Evolutionary conservation across 73 alveolate species (phyloP).

Genomic region (Tetrahymena thermophila): DNA sequence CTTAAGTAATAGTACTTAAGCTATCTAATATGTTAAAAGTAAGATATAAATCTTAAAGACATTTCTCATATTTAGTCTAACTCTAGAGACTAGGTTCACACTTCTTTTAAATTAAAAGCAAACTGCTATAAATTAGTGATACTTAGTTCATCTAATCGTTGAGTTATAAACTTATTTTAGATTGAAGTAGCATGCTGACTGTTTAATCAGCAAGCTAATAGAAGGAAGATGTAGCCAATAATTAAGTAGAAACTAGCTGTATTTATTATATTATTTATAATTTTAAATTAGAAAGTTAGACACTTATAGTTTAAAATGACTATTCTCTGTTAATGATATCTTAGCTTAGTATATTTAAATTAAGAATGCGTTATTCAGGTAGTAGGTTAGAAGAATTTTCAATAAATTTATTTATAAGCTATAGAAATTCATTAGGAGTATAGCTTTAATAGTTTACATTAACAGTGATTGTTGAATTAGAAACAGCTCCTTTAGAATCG

Average conservation of each 20-base stretch:
- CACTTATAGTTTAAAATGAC: not conserved
- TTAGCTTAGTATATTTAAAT: not conserved
- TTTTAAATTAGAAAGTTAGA: not conserved
- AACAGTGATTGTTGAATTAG: not conserved
- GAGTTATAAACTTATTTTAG: not conserved
- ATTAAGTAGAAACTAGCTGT: not conserved
- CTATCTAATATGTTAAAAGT: not conserved
- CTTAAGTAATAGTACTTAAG: not conserved
- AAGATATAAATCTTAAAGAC: not conserved
- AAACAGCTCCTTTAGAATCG: not conserved
- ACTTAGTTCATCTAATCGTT: not conserved
- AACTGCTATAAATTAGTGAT: not conserved
- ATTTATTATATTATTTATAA: not conserved
- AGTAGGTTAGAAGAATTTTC: not conserved
- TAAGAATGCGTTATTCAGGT: not conserved
- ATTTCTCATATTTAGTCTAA: not conserved
- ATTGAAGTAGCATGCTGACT: not conserved
- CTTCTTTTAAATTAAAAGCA: not conserved
- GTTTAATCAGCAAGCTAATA: not conserved
- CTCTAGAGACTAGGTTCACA: not conserved
- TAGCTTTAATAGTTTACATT: not conserved
- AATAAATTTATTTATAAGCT: not conserved
- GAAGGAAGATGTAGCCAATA: not conserved
- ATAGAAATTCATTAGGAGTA: not conserved
- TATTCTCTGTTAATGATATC: not conserved